Evolutionary conservation across 345 rosid genomes (phyloP).

Genomic region (Salix viminalis): DNA sequence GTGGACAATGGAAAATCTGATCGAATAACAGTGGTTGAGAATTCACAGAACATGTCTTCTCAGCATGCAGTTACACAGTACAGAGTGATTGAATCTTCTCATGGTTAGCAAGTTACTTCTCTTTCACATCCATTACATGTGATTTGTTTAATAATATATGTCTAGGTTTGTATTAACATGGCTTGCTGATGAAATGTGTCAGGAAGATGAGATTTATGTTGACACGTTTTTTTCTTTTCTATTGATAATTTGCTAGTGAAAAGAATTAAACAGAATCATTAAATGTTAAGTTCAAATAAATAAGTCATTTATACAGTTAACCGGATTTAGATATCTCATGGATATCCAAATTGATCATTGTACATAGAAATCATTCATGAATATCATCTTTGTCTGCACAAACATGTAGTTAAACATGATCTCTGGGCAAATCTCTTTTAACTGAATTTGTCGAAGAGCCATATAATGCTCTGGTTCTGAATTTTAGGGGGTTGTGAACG

Average conservation of each 20-base stretch:
- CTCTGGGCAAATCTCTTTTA: neutral
- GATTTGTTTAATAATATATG: neutral
- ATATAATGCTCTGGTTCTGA: neutral
- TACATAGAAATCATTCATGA: neutral
- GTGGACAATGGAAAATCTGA: constrained; percentile 90
- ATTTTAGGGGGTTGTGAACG: no score
- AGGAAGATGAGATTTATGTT: no score
- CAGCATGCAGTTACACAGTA: constrained; percentile 84
- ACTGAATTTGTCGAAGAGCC: neutral
- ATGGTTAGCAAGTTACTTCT: constrained; percentile 46
- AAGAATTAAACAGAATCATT: neutral
- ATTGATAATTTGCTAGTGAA: no score
- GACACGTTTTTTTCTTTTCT: no score
- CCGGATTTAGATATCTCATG: neutral
- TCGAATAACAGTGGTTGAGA: constrained; percentile 60
- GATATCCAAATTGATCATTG: neutral
- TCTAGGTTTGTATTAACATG: no score
- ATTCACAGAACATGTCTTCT: constrained; percentile 40
- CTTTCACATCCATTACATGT: neutral
- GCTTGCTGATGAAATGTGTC: no score
- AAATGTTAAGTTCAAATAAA: neutral
- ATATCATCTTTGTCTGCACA: neutral
- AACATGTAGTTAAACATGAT: neutral
- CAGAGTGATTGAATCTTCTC: constrained; percentile 58
- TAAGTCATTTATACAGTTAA: neutral